These are phyloP conservation scores for Phytophthora pinifolia DNA, from an alignment of 352 stramenopile genomes.

Conservation along the genomic window DNA sequence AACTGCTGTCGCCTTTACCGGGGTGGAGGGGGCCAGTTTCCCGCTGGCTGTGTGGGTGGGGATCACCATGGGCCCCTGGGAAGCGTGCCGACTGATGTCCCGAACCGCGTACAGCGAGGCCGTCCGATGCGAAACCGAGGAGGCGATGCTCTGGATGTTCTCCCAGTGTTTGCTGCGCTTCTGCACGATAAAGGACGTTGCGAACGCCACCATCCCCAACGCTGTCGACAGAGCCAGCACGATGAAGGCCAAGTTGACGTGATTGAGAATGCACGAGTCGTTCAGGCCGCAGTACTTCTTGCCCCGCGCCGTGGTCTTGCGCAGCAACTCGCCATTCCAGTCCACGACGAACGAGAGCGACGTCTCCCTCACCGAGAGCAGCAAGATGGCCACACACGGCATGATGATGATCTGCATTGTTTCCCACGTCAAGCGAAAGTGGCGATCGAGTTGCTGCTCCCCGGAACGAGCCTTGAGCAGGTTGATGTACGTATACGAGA, in stretches of 20 bases:
- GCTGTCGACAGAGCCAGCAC: neutral
- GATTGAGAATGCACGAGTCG: constrained; percentile 25
- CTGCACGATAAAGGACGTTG: constrained; percentile 5
- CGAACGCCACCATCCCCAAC: constrained; percentile 2
- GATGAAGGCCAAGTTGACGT: constrained; percentile 13
- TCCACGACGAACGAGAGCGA: constrained; percentile 16
- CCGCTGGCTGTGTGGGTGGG: neutral
- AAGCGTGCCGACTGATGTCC: neutral
- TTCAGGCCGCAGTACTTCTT: constrained; percentile 18
- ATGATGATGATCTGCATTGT: constrained; percentile 16
- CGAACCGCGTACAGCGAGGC: neutral
- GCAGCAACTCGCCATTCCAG: constrained; percentile 20
- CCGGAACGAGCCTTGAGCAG: constrained; percentile 11
- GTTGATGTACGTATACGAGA: constrained; percentile 21
- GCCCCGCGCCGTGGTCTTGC: constrained; percentile 16
- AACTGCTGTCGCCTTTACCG: neutral
- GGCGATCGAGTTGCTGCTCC: constrained; percentile 15
- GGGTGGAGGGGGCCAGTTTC: neutral
- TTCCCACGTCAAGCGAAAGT: constrained; percentile 18
- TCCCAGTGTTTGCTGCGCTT: constrained; percentile 5
- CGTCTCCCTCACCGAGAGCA: constrained; percentile 1
- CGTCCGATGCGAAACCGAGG: neutral
- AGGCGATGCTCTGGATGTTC: neutral
- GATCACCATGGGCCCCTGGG: neutral
- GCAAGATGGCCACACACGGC: neutral